These are phyloP conservation scores for Polyrhizophydium stewartii DNA, from an alignment of 371 early-diverging fungal genomes.

Conservation along the genomic window DNA sequence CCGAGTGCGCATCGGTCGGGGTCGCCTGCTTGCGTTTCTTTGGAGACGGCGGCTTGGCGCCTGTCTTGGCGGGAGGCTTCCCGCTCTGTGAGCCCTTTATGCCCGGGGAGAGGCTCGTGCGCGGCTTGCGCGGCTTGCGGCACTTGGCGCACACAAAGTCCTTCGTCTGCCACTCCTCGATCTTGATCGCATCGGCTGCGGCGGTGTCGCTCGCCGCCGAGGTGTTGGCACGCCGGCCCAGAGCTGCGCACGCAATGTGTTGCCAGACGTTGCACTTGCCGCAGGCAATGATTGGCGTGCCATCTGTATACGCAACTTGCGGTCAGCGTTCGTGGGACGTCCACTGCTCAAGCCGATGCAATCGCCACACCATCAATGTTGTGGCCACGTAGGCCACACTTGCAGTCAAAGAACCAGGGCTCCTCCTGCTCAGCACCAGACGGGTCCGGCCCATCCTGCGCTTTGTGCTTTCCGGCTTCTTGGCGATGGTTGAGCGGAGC, in stretches of 20 bases:
- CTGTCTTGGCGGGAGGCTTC: no score
- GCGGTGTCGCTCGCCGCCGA: background rate
- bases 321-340: background rate
- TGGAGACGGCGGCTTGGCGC: no score
- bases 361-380: slow-evolving; percentile 27
- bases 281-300: slow-evolving; percentile 70
- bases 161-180: slow-evolving; percentile 29
- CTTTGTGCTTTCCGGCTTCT: background rate
- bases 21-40: no score
- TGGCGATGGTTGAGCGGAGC: background rate
- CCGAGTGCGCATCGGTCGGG: no score
- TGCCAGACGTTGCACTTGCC: slow-evolving; percentile 66
- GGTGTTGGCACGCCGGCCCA: slow-evolving; percentile 7
- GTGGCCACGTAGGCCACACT: slow-evolving; percentile 29
- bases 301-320: slow-evolving; percentile 48
- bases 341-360: background rate
- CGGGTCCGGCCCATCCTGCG: slow-evolving; percentile 2
- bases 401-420: slow-evolving; percentile 33
- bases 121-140: background rate
- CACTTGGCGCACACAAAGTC: slow-evolving; percentile 18
- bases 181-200: slow-evolving; percentile 8
- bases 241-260: slow-evolving; percentile 57
- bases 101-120: no score
- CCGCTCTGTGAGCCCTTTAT: no score
- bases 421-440: slow-evolving; percentile 40